Evolutionary conservation across 139 green algal genomes (phyloP), one percentile per base, ranked within the genome.

Genomic region (Chlorella sp.): DNA sequence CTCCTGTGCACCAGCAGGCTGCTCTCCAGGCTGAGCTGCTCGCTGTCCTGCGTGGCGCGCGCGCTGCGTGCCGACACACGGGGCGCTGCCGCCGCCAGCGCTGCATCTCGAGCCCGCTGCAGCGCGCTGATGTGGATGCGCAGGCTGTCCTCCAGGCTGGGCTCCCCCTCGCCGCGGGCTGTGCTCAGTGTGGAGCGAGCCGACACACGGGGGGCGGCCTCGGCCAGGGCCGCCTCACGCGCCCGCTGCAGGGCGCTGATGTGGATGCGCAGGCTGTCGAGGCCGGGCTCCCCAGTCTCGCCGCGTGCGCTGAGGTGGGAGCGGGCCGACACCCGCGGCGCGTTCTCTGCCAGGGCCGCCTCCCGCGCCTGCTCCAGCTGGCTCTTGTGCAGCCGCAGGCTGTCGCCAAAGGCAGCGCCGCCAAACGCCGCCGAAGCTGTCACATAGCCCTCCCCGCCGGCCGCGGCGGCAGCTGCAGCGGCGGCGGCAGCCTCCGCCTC

Each of bases 341-440:
- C 51, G 43, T 68, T 76, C 17, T 73, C 44, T 28, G 46, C n/a
- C 1, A 75, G n/a, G 19, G 83, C 73, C 16, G 60, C 83, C 40
- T 83, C 48, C 54, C 9, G 81, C 22, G 40, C n/a, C 0, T 28
- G 60, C 58, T 80, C 84, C 41, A 60, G 51, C 43, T 16, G 6
- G 44, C 54, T 79, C 56, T 87, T 84, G 62, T 56, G 79, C 64
- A 67, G 46, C 43, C 40, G 68, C 56, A 88, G 74, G 58, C 51
- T 60, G 51, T 73, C 69, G 24, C 7, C 38, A 1, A 84, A 46
- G 13, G 24, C 26, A 5, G 51, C 5, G 72, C 77, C 77, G 26
- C 58, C 75, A 85, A 88, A 88, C 44, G 58, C 60, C 6, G 46
- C 84, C 0, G 84, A 65, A 3, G 84, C 65, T 11, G 84, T 81